These are phyloP conservation scores for Apiotrichum domesticum DNA, from an alignment of 1,284 basidiomycete species.

Conservation along the genomic window DNA sequence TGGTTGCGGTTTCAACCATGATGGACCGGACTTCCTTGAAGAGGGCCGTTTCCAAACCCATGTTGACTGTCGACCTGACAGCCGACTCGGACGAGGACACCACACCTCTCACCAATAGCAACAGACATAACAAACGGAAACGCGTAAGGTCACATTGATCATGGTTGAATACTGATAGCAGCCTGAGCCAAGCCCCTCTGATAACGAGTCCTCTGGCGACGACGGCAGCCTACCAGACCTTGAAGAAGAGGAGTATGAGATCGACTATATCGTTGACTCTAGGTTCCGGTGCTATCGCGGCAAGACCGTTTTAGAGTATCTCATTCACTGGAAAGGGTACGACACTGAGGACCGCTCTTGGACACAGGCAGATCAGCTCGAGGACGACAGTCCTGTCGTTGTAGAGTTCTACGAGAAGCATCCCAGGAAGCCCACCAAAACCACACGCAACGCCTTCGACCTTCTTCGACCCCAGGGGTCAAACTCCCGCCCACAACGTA, in stretches of 20 bases:
- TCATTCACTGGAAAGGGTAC: conserved; percentile 40
- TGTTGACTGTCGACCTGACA: conserved; percentile 17
- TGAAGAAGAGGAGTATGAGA: conserved; percentile 35
- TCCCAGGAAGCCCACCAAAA: conserved; percentile 23
- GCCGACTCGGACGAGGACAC: conserved; percentile 18
- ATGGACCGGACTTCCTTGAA: too few species aligned
- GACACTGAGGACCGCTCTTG: conserved; percentile 27
- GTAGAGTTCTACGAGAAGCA: conserved; percentile 27
- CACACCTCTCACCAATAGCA: neutral
- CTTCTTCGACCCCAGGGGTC: neutral
- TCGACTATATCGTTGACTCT: conserved; percentile 39
- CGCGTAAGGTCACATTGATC: neutral
- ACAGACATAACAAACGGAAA: conserved; percentile 5
- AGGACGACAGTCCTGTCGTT: conserved; percentile 44
- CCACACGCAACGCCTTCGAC: conserved; percentile 4
- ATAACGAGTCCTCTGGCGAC: neutral
- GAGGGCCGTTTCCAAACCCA: too few species aligned
- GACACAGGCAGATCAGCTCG: conserved; percentile 33
- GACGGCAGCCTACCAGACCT: conserved; percentile 10
- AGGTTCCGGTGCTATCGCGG: conserved; percentile 17
- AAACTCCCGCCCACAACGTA: too few species aligned
- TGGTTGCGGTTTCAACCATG: too few species aligned
- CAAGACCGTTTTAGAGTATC: conserved; percentile 27
- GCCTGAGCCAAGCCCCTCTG: neutral
- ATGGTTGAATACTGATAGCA: neutral